These are phyloP conservation scores for Naganishia antarctica DNA, from an alignment of 768 basidiomycete species.

Conservation along the genomic window DNA sequence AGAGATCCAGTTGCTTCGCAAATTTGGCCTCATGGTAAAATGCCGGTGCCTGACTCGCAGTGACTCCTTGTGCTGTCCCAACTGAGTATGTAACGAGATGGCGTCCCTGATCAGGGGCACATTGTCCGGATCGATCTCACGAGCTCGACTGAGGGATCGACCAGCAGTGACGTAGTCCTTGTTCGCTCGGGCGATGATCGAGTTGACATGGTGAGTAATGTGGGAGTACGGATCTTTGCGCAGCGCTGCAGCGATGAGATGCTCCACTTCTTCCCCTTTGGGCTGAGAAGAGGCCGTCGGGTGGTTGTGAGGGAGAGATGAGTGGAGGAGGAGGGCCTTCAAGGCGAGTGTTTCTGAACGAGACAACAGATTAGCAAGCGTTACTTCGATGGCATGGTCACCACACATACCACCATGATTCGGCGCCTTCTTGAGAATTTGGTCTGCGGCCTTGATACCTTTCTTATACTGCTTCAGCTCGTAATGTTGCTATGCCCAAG, in stretches of 20 bases:
- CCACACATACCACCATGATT: slow-evolving; percentile 77
- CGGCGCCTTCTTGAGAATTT: slow-evolving; percentile 89
- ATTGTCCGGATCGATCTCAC: slow-evolving; percentile 87
- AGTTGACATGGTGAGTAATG: slow-evolving; percentile 97
- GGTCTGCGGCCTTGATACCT: slow-evolving; percentile 82
- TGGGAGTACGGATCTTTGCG: slow-evolving; percentile 59
- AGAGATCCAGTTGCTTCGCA: slow-evolving; percentile 83
- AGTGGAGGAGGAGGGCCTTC: slow-evolving; percentile 72
- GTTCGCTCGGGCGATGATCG: slow-evolving; percentile 86
- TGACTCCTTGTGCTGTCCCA: slow-evolving; percentile 70
- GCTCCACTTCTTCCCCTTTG: slow-evolving; percentile 63
- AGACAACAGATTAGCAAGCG: not conserved
- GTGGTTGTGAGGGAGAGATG: slow-evolving; percentile 41
- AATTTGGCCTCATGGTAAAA: slow-evolving; percentile 70
- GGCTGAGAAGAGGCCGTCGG: slow-evolving; percentile 57
- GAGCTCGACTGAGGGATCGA: slow-evolving; percentile 83
- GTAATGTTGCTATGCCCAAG: slow-evolving; percentile 57
- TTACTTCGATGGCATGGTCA: not conserved
- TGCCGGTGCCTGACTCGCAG: slow-evolving; percentile 78
- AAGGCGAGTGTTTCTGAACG: slow-evolving; percentile 83
- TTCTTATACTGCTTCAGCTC: slow-evolving; percentile 84
- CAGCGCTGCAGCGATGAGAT: slow-evolving; percentile 42
- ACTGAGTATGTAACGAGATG: slow-evolving; percentile 80
- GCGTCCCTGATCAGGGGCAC: slow-evolving; percentile 87
- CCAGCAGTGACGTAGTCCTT: slow-evolving; percentile 92